Percentiles rank a stretch among this genome's conserved stretches.
These are phyloP conservation scores for Phytophthora hibernalis DNA, from an alignment of 352 stramenopile genomes.

Conservation along the genomic window DNA sequence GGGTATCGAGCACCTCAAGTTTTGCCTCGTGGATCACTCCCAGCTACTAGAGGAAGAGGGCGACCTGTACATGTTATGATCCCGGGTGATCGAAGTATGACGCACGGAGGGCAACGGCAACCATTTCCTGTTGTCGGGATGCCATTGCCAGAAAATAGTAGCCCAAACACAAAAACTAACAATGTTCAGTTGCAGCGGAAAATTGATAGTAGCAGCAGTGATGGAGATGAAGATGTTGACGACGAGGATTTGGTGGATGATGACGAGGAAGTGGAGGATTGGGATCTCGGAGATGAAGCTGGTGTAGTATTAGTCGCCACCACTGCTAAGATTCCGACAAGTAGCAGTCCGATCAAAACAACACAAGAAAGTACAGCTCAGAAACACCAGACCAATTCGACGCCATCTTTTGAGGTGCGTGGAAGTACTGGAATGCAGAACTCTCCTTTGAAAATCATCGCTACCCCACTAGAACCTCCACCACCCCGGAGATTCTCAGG, in stretches of 20 bases:
- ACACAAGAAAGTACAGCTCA: background rate
- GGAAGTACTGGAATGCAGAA: background rate
- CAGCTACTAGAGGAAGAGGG: slow-evolving; percentile 25
- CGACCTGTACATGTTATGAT: slow-evolving; percentile 26
- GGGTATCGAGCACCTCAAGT: slow-evolving; percentile 28
- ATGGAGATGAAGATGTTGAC: slow-evolving; percentile 18
- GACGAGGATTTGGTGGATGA: slow-evolving; percentile 50
- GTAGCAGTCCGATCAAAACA: slow-evolving; percentile 1
- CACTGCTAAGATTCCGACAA: background rate
- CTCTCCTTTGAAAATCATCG: background rate
- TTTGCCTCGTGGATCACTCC: slow-evolving; percentile 23
- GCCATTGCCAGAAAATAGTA: slow-evolving; percentile 5
- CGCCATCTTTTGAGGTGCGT: background rate
- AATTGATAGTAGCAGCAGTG: slow-evolving; percentile 19
- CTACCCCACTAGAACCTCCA: background rate
- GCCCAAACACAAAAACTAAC: background rate
- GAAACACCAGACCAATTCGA: slow-evolving; percentile 5
- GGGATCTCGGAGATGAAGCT: slow-evolving; percentile 37
- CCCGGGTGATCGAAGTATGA: slow-evolving; percentile 17
- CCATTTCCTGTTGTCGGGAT: slow-evolving; percentile 15
- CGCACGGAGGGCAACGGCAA: slow-evolving; percentile 16
- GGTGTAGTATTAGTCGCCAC: background rate
- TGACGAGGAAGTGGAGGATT: slow-evolving; percentile 54
- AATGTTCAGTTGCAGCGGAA: slow-evolving; percentile 1
- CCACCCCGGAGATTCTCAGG: slow-evolving; percentile 16